phyloP scores from a whole-genome alignment of 1,139 yeast species.

The Candida anutae region DNA sequence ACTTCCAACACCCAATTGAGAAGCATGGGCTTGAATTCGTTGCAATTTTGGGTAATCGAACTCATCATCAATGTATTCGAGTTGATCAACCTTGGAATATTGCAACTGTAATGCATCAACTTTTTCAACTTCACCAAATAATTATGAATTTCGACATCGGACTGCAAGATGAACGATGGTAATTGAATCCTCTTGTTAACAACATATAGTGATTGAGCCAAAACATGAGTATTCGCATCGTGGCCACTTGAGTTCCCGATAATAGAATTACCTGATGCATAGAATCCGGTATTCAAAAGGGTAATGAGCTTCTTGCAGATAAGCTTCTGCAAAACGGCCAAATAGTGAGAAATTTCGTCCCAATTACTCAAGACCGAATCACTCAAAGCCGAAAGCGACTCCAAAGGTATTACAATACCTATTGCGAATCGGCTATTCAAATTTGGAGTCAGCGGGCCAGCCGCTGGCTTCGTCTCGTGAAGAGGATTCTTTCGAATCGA shows the following conservation, averaged over 20 bases:
- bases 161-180: conserved; percentile 29
- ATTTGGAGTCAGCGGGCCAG: conserved; percentile 1
- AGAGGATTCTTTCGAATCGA: conserved; percentile 2
- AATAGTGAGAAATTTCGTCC: conserved; percentile 37
- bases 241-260: neutral
- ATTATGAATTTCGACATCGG: conserved; percentile 33
- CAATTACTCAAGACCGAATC: conserved; percentile 43
- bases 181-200: conserved; percentile 33
- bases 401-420: conserved; percentile 42
- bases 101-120: conserved; percentile 31
- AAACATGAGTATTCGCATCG: neutral
- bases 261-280: conserved; percentile 1
- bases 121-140: conserved; percentile 29
- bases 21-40: conserved; percentile 11
- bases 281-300: conserved; percentile 7
- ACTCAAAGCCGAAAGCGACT: conserved; percentile 21
- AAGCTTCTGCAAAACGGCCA: conserved; percentile 31
- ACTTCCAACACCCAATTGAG: conserved; percentile 53
- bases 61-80: conserved; percentile 25
- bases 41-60: conserved; percentile 5
- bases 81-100: conserved; percentile 40
- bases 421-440: conserved; percentile 38
- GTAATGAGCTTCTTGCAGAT: conserved; percentile 28
- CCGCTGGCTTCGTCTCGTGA: no score
- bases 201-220: conserved; percentile 19